These are phyloP conservation scores for Cercospora berteroae DNA, from an alignment of 2,329 filamentous ascomycete species.

Conservation along the genomic window DNA sequence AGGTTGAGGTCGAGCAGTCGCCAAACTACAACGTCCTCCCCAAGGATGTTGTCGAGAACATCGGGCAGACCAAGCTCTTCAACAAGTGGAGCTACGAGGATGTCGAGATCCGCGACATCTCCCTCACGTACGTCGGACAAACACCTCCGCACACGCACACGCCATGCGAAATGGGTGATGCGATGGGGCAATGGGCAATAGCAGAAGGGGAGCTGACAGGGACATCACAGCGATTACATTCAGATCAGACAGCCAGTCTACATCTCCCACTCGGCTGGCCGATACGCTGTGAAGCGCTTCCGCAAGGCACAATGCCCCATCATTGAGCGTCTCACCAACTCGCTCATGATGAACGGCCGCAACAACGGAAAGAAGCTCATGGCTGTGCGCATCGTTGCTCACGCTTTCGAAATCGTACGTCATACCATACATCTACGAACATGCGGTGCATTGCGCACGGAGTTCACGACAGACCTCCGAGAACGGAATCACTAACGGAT, in stretches of 20 bases:
- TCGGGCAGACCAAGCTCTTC: conserved; percentile 93
- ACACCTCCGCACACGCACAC: not conserved
- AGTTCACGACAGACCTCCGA: not conserved
- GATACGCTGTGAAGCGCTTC: conserved; percentile 99
- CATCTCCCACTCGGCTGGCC: conserved; percentile 96
- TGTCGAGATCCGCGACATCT: conserved; percentile 99
- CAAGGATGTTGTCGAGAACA: conserved; percentile 86
- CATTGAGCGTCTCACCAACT: conserved; percentile 99
- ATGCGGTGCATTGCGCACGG: not conserved
- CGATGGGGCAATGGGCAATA: not conserved
- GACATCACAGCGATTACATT: conserved; percentile 83
- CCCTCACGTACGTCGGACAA: conserved; percentile 78
- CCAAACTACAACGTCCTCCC: conserved; percentile 77
- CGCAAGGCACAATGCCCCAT: conserved; percentile 99
- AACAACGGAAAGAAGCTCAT: conserved; percentile 99
- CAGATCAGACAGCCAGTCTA: conserved; percentile 99
- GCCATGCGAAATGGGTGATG: conserved; percentile 7
- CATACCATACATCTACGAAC: not conserved
- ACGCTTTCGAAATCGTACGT: conserved; percentile 99
- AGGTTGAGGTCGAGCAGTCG: conserved; percentile 92
- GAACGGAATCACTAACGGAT: conserved; percentile 10
- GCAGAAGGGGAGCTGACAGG: conserved; percentile 32
- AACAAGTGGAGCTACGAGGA: conserved; percentile 99
- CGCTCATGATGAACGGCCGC: conserved; percentile 99
- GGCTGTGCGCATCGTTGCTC: conserved; percentile 98